phyloP scores from a whole-genome alignment of 805 yeast genomes.

The Tetrapisispora pingtungensis region DNA sequence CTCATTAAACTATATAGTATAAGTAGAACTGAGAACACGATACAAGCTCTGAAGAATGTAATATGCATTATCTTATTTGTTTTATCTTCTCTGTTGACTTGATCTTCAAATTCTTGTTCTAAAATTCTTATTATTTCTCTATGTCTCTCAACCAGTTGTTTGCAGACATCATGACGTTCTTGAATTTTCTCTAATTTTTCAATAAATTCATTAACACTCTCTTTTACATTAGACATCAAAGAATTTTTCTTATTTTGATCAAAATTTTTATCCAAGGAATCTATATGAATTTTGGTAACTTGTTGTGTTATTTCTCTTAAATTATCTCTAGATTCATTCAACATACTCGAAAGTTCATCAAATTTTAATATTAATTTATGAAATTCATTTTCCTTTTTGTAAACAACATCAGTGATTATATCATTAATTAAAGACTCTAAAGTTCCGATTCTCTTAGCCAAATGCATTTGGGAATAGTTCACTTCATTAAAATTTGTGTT shows the following conservation, averaged over 20 bases:
- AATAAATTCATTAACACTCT: constrained; percentile 10
- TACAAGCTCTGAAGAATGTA: not conserved
- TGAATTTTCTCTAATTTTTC: constrained; percentile 23
- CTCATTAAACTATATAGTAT: not conserved
- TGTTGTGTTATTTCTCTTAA: constrained; percentile 20
- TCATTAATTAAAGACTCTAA: constrained; percentile 19
- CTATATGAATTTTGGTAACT: constrained; percentile 23
- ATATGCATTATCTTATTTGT: not conserved
- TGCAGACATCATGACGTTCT: constrained; percentile 18
- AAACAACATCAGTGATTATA: constrained; percentile 14
- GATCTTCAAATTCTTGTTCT: constrained; percentile 13
- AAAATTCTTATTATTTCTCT: constrained; percentile 21
- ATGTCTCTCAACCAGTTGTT: constrained; percentile 13
- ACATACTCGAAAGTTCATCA: constrained; percentile 14
- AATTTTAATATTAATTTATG: constrained; percentile 23
- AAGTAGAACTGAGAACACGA: not conserved
- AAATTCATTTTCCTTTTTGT: constrained; percentile 22
- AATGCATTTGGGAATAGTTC: constrained; percentile 17
- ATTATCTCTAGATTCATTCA: constrained; percentile 23
- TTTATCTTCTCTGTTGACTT: not conserved
- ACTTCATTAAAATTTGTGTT: constrained; percentile 8
- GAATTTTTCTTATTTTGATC: constrained; percentile 20
- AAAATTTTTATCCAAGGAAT: constrained; percentile 22
- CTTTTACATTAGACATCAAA: constrained; percentile 13
- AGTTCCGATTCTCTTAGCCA: constrained; percentile 13